A percentile compares a stretch with the other conserved stretches of the same genome.
These are phyloP conservation scores for Sporothrix phasma DNA, from an alignment of 2,329 filamentous ascomycete genomes.

Conservation along the genomic window DNA sequence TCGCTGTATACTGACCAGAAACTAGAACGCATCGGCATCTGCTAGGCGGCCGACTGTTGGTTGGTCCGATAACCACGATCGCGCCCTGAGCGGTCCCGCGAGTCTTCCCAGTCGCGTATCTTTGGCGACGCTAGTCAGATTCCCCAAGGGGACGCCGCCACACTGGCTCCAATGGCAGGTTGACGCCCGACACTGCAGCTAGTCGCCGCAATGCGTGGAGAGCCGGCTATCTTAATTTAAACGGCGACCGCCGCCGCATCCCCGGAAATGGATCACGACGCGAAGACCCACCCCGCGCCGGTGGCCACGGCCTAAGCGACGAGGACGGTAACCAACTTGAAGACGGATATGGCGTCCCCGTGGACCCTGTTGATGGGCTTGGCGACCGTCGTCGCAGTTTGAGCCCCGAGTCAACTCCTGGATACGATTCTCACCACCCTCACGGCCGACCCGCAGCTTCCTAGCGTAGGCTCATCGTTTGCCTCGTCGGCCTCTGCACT, in stretches of 20 bases:
- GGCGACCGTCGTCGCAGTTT: slow-evolving; percentile 77
- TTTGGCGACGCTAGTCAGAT: slow-evolving; percentile 11
- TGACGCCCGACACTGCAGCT: not conserved
- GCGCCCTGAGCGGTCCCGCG: not conserved
- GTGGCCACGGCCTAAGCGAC: not conserved
- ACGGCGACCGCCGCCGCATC: slow-evolving; percentile 4
- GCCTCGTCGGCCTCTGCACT: slow-evolving; percentile 52
- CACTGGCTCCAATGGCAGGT: not conserved
- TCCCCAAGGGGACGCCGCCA: not conserved
- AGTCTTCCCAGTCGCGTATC: slow-evolving; percentile 10
- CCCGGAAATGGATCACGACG: not conserved
- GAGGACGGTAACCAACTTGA: not conserved
- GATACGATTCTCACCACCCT: slow-evolving; percentile 72
- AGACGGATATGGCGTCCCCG: not conserved
- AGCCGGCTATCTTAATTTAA: slow-evolving; percentile 8
- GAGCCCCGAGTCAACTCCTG: slow-evolving; percentile 64
- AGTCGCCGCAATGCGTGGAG: not conserved
- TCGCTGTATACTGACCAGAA: not conserved
- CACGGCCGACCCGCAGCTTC: slow-evolving; percentile 69
- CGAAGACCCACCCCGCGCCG: not conserved
- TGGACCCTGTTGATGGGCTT: slow-evolving; percentile 52
- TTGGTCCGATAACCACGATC: slow-evolving; percentile 11
- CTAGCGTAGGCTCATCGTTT: slow-evolving; percentile 76
- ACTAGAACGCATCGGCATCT: not conserved
- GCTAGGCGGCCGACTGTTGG: slow-evolving; percentile 7